Evolutionary conservation across 345 rosid genomes (phyloP), one percentile per base, ranked within the genome.

Genomic region (Murraya koenigii): DNA sequence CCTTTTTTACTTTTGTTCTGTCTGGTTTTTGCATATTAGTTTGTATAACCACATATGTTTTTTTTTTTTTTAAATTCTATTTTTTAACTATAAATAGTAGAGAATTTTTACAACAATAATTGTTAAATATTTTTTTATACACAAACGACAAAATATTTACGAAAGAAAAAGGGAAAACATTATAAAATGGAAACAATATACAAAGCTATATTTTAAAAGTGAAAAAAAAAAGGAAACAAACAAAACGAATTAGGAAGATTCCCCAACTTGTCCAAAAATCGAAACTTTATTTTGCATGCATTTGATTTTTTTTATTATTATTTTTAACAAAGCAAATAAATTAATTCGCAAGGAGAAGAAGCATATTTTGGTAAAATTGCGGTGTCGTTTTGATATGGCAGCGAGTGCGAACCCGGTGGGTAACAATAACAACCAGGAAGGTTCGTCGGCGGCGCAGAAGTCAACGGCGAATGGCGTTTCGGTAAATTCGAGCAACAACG

Each of bases 351-450:
- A 55, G 44, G 47, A 22, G 20, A 25, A 38, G 26, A 74, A 65
- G 10, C 23, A 6, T 3, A 2, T 15, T 33, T 20, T 6, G 25
- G 25, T 4, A 73, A 13, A 20, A 22, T 2, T 8, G 58, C 54
- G 56, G 25, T 32, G 38, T 33, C 28, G 11, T 54, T 56, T 71
- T 20, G 62, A 19, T 33, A 90, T 92, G 91, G 92, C 92, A 74
- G 94, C 92, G 32, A 90, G 96, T 58, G 92, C 91, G 41, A 92
- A 89, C 69, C 91, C 90, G 28, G 69, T 91, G 7, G 88, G 82
- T 56, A 80, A 83, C 72, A 87, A 88, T 52, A 80, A 83, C 74
- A 85, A 88, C 80, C 89, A 87, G 63, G 89, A 87, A 69, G 86
- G 79, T 28, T 84, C 89, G 0, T 84, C 90, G 62, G 64, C 86